Percentiles rank a stretch among this genome's conserved stretches.
Conservation (phyloP, 2,329 filamentous ascomycete species). For the Stachybotrys echinatus region DNA sequence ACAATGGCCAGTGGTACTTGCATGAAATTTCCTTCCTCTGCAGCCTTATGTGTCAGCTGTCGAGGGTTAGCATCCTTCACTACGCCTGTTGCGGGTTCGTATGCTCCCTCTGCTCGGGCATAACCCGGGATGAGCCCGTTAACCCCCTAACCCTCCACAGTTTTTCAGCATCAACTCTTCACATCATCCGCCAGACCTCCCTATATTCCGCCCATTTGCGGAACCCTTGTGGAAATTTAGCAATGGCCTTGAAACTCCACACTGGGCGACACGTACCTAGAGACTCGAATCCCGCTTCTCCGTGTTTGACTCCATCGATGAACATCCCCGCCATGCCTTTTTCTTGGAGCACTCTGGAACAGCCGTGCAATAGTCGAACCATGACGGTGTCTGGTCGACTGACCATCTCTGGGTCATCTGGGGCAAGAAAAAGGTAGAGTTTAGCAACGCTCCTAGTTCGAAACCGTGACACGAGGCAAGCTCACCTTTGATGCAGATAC, state of each 20-base stretch:
- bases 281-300: constrained; percentile 42
- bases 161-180: not conserved
- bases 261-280: constrained; percentile 41
- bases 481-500: constrained; percentile 53
- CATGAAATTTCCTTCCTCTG: too few species aligned
- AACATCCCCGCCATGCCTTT: constrained; percentile 50
- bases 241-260: not conserved
- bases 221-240: constrained; percentile 37
- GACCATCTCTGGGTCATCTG: constrained; percentile 35
- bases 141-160: not conserved
- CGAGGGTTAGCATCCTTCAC: not conserved
- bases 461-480: constrained; percentile 6
- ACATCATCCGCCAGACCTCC: constrained; percentile 46
- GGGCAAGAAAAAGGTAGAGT: constrained; percentile 18
- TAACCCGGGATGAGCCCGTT: not conserved
- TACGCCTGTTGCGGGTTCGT: not conserved
- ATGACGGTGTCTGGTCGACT: constrained; percentile 44
- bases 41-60: not conserved
- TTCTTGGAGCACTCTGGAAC: constrained; percentile 38
- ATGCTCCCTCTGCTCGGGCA: not conserved
- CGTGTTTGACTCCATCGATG: constrained; percentile 48
- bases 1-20: too few species aligned
- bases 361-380: constrained; percentile 48
- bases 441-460: constrained; percentile 4
- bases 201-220: constrained; percentile 53